Base-by-base conservation (phyloP, 2,329 filamentous ascomycete species). In the Nigrograna mackinnonii region DNA sequence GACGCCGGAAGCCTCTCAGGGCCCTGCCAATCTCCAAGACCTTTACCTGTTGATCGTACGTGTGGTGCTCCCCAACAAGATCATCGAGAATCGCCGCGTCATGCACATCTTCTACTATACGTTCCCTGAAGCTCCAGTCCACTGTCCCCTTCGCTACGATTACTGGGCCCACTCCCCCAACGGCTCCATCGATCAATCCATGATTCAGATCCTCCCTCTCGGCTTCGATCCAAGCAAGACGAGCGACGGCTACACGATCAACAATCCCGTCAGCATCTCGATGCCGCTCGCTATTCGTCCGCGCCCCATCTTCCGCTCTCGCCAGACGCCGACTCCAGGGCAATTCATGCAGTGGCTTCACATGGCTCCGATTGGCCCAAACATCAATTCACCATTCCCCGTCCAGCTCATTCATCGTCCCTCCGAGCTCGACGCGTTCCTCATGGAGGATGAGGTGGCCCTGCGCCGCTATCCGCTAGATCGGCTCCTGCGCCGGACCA, bases 111-210 rank as follows among this genome's bases (percentile, higher is more conserved):
- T 49, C 18, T 52, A 44, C 39, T 2, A 18, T 19, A 14, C 37
- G n/a, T 9, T 20, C 34, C 13, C 35, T 44, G 3, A 11, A 39
- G 3, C 6, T 20, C 2, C 28, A 35, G 9, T 7, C 16, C 11
- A 9, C 17, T 9, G 48, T 14, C 17, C 28, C 6, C 41, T 52
- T n/a, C 48, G 48, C 18, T 54, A 49, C 37, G 50, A 54, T 24
- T 14, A 26, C 30, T 50, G 35, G 34, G 22, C 31, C 31, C 35
- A 20, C 13, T 5, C 22, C 13, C 9, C 22, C 13, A 17, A 9
- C 7, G n/a, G 14, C 20, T 16, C 12, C 12, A 11, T 6, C 34
- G 16, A 5, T 21, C 7, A 11, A 7, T 7, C 16, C 31, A 17
- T 11, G 7, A 11, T 19, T 19, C 6, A 36, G 11, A 11, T 11